Conservation (phyloP, 116 monocot genomes). For the Posidonia oceanica region DNA sequence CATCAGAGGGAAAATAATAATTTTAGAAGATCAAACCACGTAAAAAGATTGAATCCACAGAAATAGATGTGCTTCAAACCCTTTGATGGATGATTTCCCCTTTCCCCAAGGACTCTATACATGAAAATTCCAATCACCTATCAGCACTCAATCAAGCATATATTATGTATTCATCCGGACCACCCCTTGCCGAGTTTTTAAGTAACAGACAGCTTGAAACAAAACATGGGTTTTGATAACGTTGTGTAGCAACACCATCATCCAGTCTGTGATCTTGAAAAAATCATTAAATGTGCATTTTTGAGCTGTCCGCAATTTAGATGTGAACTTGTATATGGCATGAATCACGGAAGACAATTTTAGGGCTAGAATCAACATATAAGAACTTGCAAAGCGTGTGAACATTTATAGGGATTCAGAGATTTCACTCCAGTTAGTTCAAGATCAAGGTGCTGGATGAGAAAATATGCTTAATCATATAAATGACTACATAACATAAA, state of each 20-base stretch:
- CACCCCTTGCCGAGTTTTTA: background rate
- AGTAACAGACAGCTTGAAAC: background rate
- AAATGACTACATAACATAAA: too few relatives aligned
- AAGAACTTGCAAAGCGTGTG: too few relatives aligned
- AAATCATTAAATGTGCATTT: background rate
- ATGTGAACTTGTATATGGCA: too few relatives aligned
- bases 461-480: too few relatives aligned
- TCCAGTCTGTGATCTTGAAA: background rate
- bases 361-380: too few relatives aligned
- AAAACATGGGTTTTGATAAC: background rate
- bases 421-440: too few relatives aligned
- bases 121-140: background rate
- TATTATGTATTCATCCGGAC: background rate
- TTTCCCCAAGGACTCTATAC: background rate
- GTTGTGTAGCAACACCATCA: background rate
- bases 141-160: background rate
- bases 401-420: too few relatives aligned
- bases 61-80: background rate
- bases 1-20: too few relatives aligned
- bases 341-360: too few relatives aligned
- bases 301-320: background rate
- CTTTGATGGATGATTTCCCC: background rate
- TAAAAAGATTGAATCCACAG: background rate
- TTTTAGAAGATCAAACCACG: background rate
- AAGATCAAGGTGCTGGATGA: too few relatives aligned